phyloP scores from a whole-genome alignment of 441 rosid genomes.

The Adansonia rubrostipa region DNA sequence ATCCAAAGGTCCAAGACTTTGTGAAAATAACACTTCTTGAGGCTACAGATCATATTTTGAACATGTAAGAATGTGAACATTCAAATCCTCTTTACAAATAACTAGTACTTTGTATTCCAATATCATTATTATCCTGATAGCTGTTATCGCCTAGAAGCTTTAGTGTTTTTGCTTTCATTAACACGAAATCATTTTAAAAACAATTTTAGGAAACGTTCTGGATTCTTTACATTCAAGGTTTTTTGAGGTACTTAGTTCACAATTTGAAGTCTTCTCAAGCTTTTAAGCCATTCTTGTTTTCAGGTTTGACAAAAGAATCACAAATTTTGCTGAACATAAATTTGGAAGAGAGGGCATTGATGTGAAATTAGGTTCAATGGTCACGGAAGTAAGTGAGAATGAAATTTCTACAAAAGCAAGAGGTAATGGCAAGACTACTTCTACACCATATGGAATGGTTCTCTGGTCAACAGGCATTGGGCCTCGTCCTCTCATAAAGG shows the following conservation, averaged over 20 bases:
- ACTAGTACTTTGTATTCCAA: background rate
- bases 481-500: slow-evolving; percentile 81
- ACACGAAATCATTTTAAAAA: background rate
- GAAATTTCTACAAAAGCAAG: slow-evolving; percentile 82
- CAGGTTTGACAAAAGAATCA: slow-evolving; percentile 99
- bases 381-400: slow-evolving; percentile 69
- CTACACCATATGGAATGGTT: slow-evolving; percentile 90
- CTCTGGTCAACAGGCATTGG: slow-evolving; percentile 99
- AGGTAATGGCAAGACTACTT: slow-evolving; percentile 56
- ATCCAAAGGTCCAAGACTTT: slow-evolving; percentile 65
- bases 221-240: slow-evolving; percentile 3
- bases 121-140: background rate
- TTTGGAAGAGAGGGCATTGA: slow-evolving; percentile 91
- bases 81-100: background rate
- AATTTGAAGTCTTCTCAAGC: slow-evolving; percentile 5
- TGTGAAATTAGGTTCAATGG: slow-evolving; percentile 91
- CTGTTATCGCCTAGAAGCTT: background rate
- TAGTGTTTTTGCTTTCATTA: background rate
- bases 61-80: slow-evolving; percentile 60
- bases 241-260: background rate
- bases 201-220: background rate
- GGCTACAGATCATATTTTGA: slow-evolving; percentile 94
- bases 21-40: slow-evolving; percentile 89
- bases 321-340: slow-evolving; percentile 88
- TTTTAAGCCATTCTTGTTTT: slow-evolving; percentile 20